Base-by-base conservation (phyloP, 176 grass and related monocot species). In the Oryza glaberrima region DNA sequence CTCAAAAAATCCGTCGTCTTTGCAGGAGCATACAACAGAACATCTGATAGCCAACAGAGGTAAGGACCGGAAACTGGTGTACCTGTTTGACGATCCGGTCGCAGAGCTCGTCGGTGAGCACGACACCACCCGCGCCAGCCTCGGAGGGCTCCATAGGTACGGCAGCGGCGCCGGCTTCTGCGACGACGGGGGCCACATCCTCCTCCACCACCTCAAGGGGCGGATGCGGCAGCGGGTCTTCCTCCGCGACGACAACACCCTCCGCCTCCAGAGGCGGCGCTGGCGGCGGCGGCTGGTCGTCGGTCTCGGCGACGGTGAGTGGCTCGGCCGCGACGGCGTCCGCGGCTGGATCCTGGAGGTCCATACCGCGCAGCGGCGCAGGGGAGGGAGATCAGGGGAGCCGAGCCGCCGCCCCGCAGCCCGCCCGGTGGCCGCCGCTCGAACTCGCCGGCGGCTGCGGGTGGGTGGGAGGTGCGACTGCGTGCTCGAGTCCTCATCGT, bases 11-110 rank as follows among this genome's bases (percentile, higher is more conserved):
- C 1, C 2, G 40, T 49, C 36, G 66, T 26, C 72, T 3, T 67
- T 58, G 73, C 73, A 41, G 28, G 28, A 30, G 28, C 28, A 30
- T 2, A 30, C 20, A 23, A 63, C 20, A 23, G 22, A 23, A 3
- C 58, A 23, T 23, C 64, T 44, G 14, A 34, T 17, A 86, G 4
- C 19, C 38, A 16, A 12, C 7, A 56, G 16, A 70, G 11, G 3
- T 30, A 17, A 79, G 19, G 32, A 47, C 5, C 9, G 6, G 22
- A 4, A 34, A 41, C 45, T 12, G n/a, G 65, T 4, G 56, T 47
- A 90, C 96, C 93, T 95, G 96, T 72, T 91, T 90, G 52, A 95
- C 93, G 66, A 98, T 92, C 85, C 80, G 35, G 75, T 88, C 86
- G n/a, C 89, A 75, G 45, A 95, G 96, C 76, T 98, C 96, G 58